Evolutionary conservation across 179 eudicot genomes (phyloP).

Genomic region (Beta lomatogona): DNA sequence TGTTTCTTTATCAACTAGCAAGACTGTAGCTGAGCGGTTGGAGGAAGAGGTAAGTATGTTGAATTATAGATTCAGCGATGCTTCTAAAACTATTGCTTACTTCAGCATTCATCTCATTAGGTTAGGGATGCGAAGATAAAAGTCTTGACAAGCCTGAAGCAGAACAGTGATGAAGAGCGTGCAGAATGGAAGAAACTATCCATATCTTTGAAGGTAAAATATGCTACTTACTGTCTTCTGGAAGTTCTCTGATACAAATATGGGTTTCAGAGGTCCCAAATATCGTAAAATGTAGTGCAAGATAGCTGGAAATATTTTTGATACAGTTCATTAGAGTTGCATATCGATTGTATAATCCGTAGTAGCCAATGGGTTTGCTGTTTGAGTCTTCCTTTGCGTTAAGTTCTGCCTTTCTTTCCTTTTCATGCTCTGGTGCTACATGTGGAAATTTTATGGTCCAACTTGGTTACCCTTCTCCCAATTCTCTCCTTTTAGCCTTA

Average conservation of each 20-base stretch:
- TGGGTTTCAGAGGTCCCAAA: background rate
- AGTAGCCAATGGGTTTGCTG: background rate
- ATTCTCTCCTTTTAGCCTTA: too few species aligned
- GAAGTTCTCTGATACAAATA: background rate
- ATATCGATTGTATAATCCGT: background rate
- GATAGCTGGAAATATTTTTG: background rate
- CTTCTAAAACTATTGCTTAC: constrained; percentile 10
- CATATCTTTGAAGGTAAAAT: constrained; percentile 64
- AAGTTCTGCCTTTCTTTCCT: background rate
- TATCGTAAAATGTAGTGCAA: background rate
- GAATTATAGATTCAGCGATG: background rate
- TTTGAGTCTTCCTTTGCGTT: background rate
- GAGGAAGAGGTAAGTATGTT: constrained; percentile 76
- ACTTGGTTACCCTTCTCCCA: too few species aligned
- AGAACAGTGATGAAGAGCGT: constrained; percentile 66
- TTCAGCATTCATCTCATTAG: constrained; percentile 41
- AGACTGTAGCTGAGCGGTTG: constrained; percentile 70
- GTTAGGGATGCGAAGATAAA: constrained; percentile 91
- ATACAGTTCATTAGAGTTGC: background rate
- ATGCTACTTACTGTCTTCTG: constrained; percentile 5
- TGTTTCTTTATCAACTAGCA: constrained; percentile 43
- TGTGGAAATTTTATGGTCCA: too few species aligned
- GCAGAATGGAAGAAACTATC: constrained; percentile 76
- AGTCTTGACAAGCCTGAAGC: constrained; percentile 75
- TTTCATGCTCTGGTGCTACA: background rate